Conservation (phyloP, 441 rosid species). For the Adansonia madagascariensis region DNA sequence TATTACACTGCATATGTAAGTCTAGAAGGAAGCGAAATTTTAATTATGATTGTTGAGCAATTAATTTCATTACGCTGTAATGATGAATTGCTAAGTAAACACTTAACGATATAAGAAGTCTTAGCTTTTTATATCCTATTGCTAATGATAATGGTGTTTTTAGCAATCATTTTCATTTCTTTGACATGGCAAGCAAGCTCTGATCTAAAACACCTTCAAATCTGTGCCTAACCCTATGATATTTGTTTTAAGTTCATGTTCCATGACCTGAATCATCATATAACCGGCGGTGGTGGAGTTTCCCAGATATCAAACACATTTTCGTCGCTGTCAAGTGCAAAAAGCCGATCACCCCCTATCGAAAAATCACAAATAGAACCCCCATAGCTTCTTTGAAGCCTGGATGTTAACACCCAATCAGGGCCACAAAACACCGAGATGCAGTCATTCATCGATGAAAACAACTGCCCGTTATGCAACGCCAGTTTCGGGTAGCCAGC, state of each 20-base stretch:
- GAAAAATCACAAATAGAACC: constrained; percentile 92
- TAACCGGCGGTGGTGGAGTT: constrained; percentile 65
- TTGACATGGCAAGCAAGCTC: constrained; percentile 20
- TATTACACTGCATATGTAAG: neutral
- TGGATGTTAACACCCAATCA: constrained; percentile 78
- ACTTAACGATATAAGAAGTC: neutral
- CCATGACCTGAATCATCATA: constrained; percentile 44
- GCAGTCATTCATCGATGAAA: constrained; percentile 87
- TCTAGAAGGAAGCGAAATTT: neutral
- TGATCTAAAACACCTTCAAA: constrained; percentile 15
- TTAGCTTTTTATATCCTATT: neutral
- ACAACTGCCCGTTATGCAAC: constrained; percentile 74
- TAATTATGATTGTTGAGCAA: neutral
- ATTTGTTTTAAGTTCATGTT: constrained; percentile 19
- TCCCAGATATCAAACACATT: constrained; percentile 92
- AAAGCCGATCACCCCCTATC: constrained; percentile 81
- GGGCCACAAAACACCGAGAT: constrained; percentile 85
- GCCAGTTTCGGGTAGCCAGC: constrained; percentile 89
- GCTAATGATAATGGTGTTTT: constrained; percentile 11
- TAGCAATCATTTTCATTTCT: constrained; percentile 24
- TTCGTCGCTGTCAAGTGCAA: constrained; percentile 82
- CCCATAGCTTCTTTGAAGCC: constrained; percentile 67
- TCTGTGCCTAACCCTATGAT: constrained; percentile 19
- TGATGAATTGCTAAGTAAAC: neutral
- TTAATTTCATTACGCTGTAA: constrained; percentile 19